Conservation (phyloP, 2,329 filamentous ascomycete genomes). For the Exophiala calicioides region DNA sequence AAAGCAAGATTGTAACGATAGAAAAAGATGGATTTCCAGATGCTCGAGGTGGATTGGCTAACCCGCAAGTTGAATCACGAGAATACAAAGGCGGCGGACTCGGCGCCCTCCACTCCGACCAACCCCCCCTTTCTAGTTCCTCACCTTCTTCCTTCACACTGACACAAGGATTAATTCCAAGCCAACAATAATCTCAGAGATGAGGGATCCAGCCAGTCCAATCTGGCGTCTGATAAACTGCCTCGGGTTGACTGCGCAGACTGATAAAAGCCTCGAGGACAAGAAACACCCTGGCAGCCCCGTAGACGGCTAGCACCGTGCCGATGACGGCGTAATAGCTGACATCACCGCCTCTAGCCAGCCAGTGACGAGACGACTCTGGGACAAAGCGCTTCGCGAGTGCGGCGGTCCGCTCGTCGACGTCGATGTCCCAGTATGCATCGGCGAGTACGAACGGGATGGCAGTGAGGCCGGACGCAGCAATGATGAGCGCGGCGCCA, state of each 20-base stretch:
- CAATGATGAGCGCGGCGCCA: not conserved
- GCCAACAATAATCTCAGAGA: too few species aligned
- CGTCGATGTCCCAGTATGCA: not conserved
- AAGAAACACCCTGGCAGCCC: slow-evolving; percentile 1
- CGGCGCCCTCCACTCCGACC: too few species aligned
- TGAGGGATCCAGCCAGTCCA: slow-evolving; percentile 9
- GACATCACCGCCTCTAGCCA: not conserved
- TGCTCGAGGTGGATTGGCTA: too few species aligned
- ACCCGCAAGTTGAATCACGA: too few species aligned
- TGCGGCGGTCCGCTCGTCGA: not conserved
- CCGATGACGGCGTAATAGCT: not conserved
- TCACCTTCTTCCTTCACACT: too few species aligned
- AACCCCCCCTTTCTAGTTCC: too few species aligned
- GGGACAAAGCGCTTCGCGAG: not conserved
- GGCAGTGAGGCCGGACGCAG: not conserved
- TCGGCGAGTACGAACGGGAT: not conserved
- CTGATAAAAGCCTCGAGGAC: slow-evolving; percentile 9
- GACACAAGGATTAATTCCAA: too few species aligned
- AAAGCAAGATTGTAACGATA: too few species aligned
- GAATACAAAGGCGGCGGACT: too few species aligned
- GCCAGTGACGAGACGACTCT: slow-evolving; percentile 3
- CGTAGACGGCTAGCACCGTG: not conserved
- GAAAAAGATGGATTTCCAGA: too few species aligned
- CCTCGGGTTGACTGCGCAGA: slow-evolving; percentile 1
- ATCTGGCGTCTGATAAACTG: slow-evolving; percentile 8